Evolutionary conservation across 306 rosid genomes (phyloP).

Genomic region (Casuarina equisetifolia): DNA sequence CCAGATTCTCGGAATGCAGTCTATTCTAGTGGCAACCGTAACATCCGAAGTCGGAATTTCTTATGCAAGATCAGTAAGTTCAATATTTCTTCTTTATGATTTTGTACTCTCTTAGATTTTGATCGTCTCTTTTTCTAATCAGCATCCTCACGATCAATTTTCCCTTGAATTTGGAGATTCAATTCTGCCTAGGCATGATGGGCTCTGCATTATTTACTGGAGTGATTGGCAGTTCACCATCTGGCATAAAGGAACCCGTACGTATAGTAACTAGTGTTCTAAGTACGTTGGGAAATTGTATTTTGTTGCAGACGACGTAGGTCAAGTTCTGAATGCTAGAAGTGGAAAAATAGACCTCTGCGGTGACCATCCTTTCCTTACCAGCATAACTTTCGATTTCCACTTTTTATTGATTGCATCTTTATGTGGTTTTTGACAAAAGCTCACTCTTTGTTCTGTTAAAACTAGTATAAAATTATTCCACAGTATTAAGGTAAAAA

Average conservation of each 20-base stretch:
- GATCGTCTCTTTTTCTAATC: conserved; percentile 27
- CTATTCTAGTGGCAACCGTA: conserved; percentile 28
- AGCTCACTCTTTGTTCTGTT: no score
- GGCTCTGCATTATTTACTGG: conserved; percentile 11
- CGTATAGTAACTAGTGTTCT: no score
- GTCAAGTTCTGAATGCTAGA: no score
- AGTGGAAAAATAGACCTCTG: no score
- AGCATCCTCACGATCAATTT: conserved; percentile 19
- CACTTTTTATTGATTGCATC: no score
- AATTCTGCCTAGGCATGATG: neutral
- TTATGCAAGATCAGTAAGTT: conserved; percentile 7
- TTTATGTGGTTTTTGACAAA: no score
- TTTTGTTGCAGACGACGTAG: no score
- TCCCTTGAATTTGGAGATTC: conserved; percentile 29
- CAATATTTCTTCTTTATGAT: neutral
- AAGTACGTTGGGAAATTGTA: no score
- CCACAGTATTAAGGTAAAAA: no score
- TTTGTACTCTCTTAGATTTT: conserved; percentile 30
- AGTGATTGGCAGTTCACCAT: neutral
- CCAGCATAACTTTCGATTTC: no score
- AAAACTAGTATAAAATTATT: no score
- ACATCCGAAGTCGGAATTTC: conserved; percentile 32
- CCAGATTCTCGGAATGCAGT: conserved; percentile 26
- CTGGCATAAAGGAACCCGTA: neutral
- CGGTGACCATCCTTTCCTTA: no score